Evolutionary conservation across 371 early-diverging fungal genomes (phyloP), one percentile per base, ranked within the genome.

Genomic region (Actinomucor elegans): DNA sequence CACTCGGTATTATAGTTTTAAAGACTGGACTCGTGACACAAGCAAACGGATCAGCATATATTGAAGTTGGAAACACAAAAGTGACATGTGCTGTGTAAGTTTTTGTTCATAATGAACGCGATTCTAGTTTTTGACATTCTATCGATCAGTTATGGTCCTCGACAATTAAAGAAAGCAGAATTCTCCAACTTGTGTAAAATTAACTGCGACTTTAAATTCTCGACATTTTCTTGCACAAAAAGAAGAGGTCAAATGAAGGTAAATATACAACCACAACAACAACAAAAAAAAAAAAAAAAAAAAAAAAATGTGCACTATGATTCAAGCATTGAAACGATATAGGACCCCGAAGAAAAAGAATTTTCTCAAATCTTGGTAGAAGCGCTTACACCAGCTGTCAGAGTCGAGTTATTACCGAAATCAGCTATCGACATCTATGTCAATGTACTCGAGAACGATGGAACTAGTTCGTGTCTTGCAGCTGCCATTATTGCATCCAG

Each of bases 31-130:
- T 90, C 28, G 83, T 94, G 12, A 78, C 72, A 17, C 89, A 91
- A 40, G 94, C 97, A 15, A 92, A 86, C 37, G 97, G 97, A 8
- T 94, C 94, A 6, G 94, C 96, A 12, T 95, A 90, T 54, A 81
- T 91, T 52, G 97, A 97, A 71, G 62, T 88, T 34, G 92, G 88
- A 35, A 85, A 87, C 26, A 84, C 92, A 56, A 94, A 95, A 61
- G 73, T 94, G 27, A 86, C 89, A 21, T 94, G 95, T 69, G 92
- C 92, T 34, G 93, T 97, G 84, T 94, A 90, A 53, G 86, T 64
- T 11, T n/a, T 20, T 15, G 10, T 9, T 1, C 6, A 12, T 3
- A 23, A 23, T 23, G 3, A 11, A 21, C 28, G 27, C 15, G 15
- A 20, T 20, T 17, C 4, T 20, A 32, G n/a, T 24, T 1, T 23